Percentiles rank a stretch among this genome's conserved stretches.
Conservation (phyloP, 176 grass and related monocot species). For the Saccharum spontaneum region DNA sequence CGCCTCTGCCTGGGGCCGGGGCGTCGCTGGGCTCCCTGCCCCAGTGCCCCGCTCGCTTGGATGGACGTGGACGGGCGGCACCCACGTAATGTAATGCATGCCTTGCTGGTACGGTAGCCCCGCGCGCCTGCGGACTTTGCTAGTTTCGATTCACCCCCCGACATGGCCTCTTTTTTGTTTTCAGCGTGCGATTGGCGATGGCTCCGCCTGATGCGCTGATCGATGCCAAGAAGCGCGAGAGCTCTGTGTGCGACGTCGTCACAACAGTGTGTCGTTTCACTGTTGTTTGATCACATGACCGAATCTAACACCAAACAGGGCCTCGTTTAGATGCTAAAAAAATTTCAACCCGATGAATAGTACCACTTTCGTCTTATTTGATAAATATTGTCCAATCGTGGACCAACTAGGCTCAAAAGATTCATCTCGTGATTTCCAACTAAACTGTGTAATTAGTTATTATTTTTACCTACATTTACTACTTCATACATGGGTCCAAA, state of each 20-base stretch:
- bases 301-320: neutral
- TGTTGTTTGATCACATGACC: neutral
- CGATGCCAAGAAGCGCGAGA: neutral
- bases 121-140: no score
- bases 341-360: no score
- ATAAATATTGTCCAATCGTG: no score
- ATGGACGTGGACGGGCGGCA: neutral
- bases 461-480: no score
- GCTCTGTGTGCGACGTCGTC: neutral
- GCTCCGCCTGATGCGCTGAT: neutral
- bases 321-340: no score
- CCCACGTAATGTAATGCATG: conserved; percentile 6
- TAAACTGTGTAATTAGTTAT: no score
- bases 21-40: neutral
- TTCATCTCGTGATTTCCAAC: no score
- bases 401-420: no score
- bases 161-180: neutral
- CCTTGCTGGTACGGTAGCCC: conserved; percentile 4
- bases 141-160: no score
- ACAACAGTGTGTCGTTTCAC: neutral
- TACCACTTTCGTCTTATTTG: no score
- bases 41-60: neutral
- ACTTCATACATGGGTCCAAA: no score
- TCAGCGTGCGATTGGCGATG: conserved; percentile 36
- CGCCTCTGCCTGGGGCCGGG: conserved; percentile 9